phyloP scores from a whole-genome alignment of 768 basidiomycete species.

The Ramaria sp. region DNA sequence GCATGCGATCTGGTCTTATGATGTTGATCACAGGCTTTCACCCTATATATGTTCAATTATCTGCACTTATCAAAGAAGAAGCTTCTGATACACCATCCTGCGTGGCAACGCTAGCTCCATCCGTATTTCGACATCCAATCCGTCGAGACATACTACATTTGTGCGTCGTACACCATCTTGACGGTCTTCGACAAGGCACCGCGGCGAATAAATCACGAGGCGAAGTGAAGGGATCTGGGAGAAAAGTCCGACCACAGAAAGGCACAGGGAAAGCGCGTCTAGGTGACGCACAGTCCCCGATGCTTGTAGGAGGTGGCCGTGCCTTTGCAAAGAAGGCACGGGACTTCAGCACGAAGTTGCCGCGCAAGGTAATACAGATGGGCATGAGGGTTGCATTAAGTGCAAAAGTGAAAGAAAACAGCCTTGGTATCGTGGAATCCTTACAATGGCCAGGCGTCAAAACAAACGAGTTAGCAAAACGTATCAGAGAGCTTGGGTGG shows the following conservation, averaged over 20 bases:
- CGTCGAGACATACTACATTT: conserved; percentile 90
- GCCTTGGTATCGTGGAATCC: conserved; percentile 64
- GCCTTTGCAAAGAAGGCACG: conserved; percentile 88
- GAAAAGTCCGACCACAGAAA: conserved; percentile 87
- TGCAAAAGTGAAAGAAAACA: conserved; percentile 63
- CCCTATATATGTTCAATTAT: conserved; percentile 13
- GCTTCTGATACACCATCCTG: neutral
- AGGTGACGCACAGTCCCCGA: conserved; percentile 80
- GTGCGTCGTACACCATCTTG: conserved; percentile 80
- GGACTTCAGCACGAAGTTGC: conserved; percentile 85
- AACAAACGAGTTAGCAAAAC: conserved; percentile 54
- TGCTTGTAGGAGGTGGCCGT: conserved; percentile 84
- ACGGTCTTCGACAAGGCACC: conserved; percentile 84
- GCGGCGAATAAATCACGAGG: conserved; percentile 86
- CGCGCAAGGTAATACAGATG: conserved; percentile 88
- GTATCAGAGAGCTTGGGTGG: conserved; percentile 56
- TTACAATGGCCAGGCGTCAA: conserved; percentile 65
- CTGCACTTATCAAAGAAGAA: conserved; percentile 9
- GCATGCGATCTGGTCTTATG: neutral
- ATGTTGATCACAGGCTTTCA: neutral
- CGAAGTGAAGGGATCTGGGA: conserved; percentile 82
- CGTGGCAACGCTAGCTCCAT: conserved; percentile 13
- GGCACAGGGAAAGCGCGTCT: conserved; percentile 84
- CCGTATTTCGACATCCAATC: conserved; percentile 78
- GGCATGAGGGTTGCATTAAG: conserved; percentile 88